phyloP scores from a whole-genome alignment of 1,284 basidiomycete genomes.

The Meripilus lineatus region DNA sequence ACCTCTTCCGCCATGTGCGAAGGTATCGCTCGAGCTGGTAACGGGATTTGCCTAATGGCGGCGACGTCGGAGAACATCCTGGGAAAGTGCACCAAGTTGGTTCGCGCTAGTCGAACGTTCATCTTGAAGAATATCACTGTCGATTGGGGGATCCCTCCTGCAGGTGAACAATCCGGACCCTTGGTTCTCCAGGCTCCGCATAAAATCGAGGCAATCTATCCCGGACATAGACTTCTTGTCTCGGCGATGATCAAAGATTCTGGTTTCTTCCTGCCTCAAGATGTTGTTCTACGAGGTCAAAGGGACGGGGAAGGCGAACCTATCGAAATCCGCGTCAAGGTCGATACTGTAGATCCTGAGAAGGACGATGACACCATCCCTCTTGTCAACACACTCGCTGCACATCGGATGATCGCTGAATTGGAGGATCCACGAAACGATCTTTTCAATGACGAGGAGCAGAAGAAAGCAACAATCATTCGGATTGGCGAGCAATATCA shows the following conservation, averaged over 20 bases:
- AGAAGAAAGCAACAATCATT: slow-evolving; percentile 6
- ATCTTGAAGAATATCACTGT: slow-evolving; percentile 40
- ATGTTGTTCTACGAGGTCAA: slow-evolving; percentile 6
- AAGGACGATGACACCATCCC: no score
- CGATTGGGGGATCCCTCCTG: slow-evolving; percentile 40
- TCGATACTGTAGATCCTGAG: slow-evolving; percentile 13
- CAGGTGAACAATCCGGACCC: slow-evolving; percentile 13
- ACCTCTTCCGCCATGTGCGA: slow-evolving; percentile 48
- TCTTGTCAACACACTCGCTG: slow-evolving; percentile 13
- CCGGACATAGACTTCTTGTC: slow-evolving; percentile 9
- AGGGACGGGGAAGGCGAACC: slow-evolving; percentile 9
- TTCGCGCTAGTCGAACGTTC: slow-evolving; percentile 43
- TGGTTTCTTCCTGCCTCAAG: slow-evolving; percentile 5
- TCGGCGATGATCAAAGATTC: slow-evolving; percentile 8
- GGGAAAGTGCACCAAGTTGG: slow-evolving; percentile 42
- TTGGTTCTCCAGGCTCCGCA: slow-evolving; percentile 13
- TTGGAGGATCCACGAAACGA: background rate
- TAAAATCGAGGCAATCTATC: slow-evolving; percentile 5
- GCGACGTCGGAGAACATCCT: slow-evolving; percentile 38
- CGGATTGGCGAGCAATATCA: slow-evolving; percentile 9
- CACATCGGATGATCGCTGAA: slow-evolving; percentile 12
- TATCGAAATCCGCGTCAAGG: slow-evolving; percentile 4
- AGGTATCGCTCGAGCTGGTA: slow-evolving; percentile 44
- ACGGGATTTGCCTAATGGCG: slow-evolving; percentile 45
- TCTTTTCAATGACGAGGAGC: slow-evolving; percentile 9